Base-by-base conservation (phyloP, 2,329 filamentous ascomycete species). In the Didymosphaeria variabile region DNA sequence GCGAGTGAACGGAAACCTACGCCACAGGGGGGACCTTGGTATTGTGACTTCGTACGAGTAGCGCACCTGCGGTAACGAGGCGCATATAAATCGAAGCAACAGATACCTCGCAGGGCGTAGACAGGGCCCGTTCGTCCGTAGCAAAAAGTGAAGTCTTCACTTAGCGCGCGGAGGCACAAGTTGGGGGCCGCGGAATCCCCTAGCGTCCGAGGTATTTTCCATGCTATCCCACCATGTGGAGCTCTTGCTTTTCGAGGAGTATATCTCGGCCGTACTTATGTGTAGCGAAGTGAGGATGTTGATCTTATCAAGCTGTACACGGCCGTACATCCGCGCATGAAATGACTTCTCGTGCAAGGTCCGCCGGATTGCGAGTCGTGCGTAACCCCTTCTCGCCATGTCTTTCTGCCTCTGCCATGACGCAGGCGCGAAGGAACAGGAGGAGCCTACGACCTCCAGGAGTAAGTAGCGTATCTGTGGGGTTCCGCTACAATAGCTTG, bases 371-470 rank as follows among this genome's bases (percentile, higher is more conserved):
- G 15, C 10, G 45, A 29, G 45, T 47, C 23, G 45, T n/a, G 23
- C 1, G 5, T 17, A 47, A 6, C 45, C 31, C 29, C 23, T 47
- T 31, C 23, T 47, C 13, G 45, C 17, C 7, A 17, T 6, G 36
- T 15, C 36, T 38, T 38, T 13, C 13, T 15, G 26, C 6, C 26
- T 29, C 26, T 21, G n/a, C 40, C 40, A n/a, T 29, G 46, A 21
- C 8, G 31, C 7, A 19, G n/a, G 31, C 47, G 19, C 47, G 47
- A 51, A 51, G 47, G 47, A 51, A 36, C 15, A 36, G 31, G 47
- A 51, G 9, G 13, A 49, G 12, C 23, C n/a, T n/a, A n/a, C n/a
- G n/a, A n/a, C n/a, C n/a, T n/a, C n/a, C n/a, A n/a, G n/a, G 10
- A 7, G 31, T 5, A 8, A n/a, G 4, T 47, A 10, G 45, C 23